phyloP scores from a whole-genome alignment of 2,329 filamentous ascomycete genomes.

The Colletotrichum sp. region DNA sequence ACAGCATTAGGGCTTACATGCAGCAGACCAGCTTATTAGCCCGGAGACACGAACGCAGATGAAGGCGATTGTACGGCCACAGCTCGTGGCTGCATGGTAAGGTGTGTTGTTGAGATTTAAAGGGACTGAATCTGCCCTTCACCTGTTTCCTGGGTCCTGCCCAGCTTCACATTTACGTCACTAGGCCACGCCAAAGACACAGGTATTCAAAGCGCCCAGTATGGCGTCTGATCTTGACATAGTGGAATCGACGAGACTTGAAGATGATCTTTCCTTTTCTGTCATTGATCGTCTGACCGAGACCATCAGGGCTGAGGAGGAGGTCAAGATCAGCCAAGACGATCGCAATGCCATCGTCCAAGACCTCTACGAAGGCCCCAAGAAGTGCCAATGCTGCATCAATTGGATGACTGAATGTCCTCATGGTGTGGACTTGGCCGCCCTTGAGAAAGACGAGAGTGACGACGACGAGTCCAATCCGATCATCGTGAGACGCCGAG shows the following conservation, averaged over 20 bases:
- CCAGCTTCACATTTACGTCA: not conserved
- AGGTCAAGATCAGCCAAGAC: not conserved
- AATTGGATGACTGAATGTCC: slow-evolving; percentile 32
- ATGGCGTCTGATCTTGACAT: not conserved
- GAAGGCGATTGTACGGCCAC: not conserved
- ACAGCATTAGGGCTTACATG: not conserved
- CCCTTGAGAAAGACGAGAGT: not conserved
- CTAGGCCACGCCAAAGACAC: not conserved
- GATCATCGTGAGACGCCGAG: slow-evolving; percentile 24
- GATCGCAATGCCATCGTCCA: slow-evolving; percentile 20
- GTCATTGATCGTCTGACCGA: slow-evolving; percentile 8
- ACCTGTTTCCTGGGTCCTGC: not conserved
- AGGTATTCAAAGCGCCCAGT: not conserved
- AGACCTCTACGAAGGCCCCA: slow-evolving; percentile 31
- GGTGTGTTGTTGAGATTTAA: not conserved
- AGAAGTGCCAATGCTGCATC: slow-evolving; percentile 31
- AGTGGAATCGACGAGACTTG: not conserved
- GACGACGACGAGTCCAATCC: not conserved
- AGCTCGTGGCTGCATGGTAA: not conserved
- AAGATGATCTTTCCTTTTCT: slow-evolving; percentile 12
- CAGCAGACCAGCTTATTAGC: not conserved
- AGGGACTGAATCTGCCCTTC: not conserved
- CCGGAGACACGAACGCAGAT: not conserved
- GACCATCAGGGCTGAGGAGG: not conserved
- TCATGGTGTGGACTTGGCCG: slow-evolving; percentile 18